Conservation (phyloP, 176 grass and related monocot species). For the Eleusine indica region DNA sequence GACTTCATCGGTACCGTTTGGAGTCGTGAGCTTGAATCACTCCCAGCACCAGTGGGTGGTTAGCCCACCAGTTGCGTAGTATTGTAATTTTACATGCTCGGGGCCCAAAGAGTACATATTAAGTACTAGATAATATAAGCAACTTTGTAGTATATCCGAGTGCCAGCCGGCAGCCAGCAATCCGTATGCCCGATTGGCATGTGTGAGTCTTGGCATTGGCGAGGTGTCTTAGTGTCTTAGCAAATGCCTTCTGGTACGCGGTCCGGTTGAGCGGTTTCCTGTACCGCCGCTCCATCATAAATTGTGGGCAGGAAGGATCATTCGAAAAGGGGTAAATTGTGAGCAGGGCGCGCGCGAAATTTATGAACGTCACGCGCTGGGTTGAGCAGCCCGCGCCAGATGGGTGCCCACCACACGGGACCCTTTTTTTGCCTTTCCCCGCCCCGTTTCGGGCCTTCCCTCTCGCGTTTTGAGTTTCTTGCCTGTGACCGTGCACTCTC, state of each 20-base stretch:
- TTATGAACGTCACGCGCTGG: slow-evolving; percentile 32
- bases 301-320: too few relatives aligned
- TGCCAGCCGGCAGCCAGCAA: neutral
- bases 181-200: neutral
- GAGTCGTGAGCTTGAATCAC: neutral
- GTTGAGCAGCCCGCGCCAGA: neutral
- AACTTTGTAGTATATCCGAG: neutral
- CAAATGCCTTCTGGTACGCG: too few relatives aligned
- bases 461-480: too few relatives aligned
- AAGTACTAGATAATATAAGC: neutral
- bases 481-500: too few relatives aligned
- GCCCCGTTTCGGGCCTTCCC: neutral
- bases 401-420: too few relatives aligned
- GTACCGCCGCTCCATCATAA: too few relatives aligned
- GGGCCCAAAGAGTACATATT: neutral
- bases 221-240: too few relatives aligned
- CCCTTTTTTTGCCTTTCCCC: neutral
- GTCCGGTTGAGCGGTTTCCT: too few relatives aligned
- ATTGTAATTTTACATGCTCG: neutral
- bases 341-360: neutral
- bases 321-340: too few relatives aligned
- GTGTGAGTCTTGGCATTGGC: too few relatives aligned
- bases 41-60: neutral
- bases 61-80: neutral
- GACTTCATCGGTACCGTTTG: neutral